Conservation (phyloP, 768 basidiomycete genomes). For the Trametes villosa region DNA sequence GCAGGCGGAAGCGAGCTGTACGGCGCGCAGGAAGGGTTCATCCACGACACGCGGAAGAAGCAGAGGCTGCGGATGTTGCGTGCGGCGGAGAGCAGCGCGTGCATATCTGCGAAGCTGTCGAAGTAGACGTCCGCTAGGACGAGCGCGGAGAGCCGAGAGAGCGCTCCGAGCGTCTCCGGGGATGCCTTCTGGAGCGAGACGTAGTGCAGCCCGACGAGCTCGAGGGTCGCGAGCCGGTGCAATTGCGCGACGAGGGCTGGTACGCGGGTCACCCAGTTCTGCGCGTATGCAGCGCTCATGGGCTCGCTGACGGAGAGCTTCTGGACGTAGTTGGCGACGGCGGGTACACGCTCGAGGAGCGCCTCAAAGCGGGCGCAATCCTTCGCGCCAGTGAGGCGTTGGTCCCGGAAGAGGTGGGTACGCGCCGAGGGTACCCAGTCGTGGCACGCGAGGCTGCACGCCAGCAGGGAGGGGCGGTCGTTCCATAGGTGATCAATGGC, state of each 20-base stretch:
- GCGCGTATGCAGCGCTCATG: slow-evolving; percentile 11
- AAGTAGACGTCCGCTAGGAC: slow-evolving; percentile 25
- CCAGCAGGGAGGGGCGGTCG: slow-evolving; percentile 25
- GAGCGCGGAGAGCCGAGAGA: slow-evolving; percentile 16
- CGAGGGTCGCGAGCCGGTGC: slow-evolving; percentile 11
- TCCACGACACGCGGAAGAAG: slow-evolving; percentile 24
- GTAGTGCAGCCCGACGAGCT: slow-evolving; percentile 20
- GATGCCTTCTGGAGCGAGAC: slow-evolving; percentile 11
- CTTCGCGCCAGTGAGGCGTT: slow-evolving; percentile 17
- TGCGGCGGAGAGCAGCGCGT: slow-evolving; percentile 19
- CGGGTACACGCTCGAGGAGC: slow-evolving; percentile 23
- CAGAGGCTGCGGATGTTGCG: slow-evolving; percentile 8
- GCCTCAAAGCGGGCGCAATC: slow-evolving; percentile 23
- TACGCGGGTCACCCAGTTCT: slow-evolving; percentile 22
- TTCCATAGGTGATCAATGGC: slow-evolving; percentile 35
- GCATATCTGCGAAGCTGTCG: slow-evolving; percentile 18
- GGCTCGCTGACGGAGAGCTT: slow-evolving; percentile 27
- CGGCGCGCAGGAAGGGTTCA: background rate
- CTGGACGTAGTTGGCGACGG: slow-evolving; percentile 24
- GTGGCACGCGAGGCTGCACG: slow-evolving; percentile 28
- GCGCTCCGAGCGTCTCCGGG: slow-evolving; percentile 4
- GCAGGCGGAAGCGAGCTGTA: background rate
- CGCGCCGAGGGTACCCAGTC: slow-evolving; percentile 30
- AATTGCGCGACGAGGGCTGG: slow-evolving; percentile 15
- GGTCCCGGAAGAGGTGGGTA: slow-evolving; percentile 32